Evolutionary conservation across 805 yeast species (phyloP).

Genomic region (baker's yeast (Saccharomyces cerevisiae)): DNA sequence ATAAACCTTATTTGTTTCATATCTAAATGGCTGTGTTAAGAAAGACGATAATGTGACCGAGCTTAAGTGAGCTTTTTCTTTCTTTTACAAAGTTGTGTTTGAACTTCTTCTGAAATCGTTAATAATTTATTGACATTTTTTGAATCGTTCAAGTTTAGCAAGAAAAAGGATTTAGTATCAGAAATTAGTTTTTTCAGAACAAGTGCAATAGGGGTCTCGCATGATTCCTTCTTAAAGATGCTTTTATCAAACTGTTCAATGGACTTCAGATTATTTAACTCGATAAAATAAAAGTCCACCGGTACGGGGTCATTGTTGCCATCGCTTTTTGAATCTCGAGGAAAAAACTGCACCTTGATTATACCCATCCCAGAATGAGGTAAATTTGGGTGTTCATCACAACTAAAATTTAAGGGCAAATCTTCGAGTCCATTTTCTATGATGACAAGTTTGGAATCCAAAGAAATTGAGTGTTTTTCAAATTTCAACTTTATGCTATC

Average conservation of each 20-base stretch:
- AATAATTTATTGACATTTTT: conserved; percentile 13
- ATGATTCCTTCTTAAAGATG: conserved; percentile 4
- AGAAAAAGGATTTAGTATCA: conserved; percentile 32
- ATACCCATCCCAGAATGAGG: conserved; percentile 13
- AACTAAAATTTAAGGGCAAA: conserved; percentile 3
- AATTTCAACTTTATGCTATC: conserved; percentile 17
- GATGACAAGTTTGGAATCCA: conserved; percentile 12
- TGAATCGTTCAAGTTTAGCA: conserved; percentile 24
- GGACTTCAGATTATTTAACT: conserved; percentile 16
- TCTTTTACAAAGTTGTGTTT: conserved; percentile 8
- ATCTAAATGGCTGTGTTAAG: not conserved
- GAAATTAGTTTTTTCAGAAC: conserved; percentile 24
- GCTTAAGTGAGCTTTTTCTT: conserved; percentile 1
- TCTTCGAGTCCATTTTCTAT: conserved; percentile 8
- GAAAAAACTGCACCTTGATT: conserved; percentile 15
- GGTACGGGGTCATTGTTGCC: conserved; percentile 1
- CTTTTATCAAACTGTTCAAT: conserved; percentile 8
- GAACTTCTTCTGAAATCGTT: conserved; percentile 12
- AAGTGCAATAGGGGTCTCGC: conserved; percentile 19
- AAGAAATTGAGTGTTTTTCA: conserved; percentile 18
- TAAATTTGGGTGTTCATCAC: not conserved
- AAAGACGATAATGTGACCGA: not conserved
- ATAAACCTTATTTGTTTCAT: not conserved
- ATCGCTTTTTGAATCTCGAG: not conserved
- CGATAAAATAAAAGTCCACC: conserved; percentile 21